Conservation (phyloP, 83 land plant genomes). For the Picea abies region DNA sequence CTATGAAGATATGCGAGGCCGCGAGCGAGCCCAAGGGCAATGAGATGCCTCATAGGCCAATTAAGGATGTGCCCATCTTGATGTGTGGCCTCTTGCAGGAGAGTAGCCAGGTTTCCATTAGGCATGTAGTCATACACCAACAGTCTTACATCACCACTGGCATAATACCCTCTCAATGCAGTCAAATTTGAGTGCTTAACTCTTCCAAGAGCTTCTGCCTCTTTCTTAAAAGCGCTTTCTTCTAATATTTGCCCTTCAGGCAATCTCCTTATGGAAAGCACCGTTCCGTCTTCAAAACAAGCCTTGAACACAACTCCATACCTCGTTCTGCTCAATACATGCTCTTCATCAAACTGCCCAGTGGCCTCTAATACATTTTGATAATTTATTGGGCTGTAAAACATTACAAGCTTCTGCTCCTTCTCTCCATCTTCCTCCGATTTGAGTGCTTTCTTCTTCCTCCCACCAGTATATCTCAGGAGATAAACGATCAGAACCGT, state of each 20-base stretch:
- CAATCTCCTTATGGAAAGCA: slow-evolving; percentile 75
- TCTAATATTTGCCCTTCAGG: slow-evolving; percentile 56
- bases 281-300: slow-evolving; percentile 77
- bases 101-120: slow-evolving; percentile 89
- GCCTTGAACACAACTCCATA: slow-evolving; percentile 94
- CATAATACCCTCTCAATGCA: slow-evolving; percentile 91
- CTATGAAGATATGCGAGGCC: slow-evolving; percentile 90
- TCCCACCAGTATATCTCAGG: too few species aligned
- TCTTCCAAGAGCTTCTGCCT: slow-evolving; percentile 86
- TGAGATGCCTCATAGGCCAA: slow-evolving; percentile 99
- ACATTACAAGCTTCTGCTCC: slow-evolving; percentile 81
- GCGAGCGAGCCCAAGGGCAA: slow-evolving; percentile 90
- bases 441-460: too few species aligned
- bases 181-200: slow-evolving; percentile 89
- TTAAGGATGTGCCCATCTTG: slow-evolving; percentile 94
- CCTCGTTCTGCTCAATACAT: slow-evolving; percentile 75
- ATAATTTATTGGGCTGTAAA: slow-evolving; percentile 73
- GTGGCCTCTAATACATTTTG: slow-evolving; percentile 86
- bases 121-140: slow-evolving; percentile 99
- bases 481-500: too few species aligned
- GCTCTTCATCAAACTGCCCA: slow-evolving; percentile 95
- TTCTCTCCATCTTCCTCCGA: background rate
- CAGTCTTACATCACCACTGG: slow-evolving; percentile 74
- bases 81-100: slow-evolving; percentile 95
- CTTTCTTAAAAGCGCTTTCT: slow-evolving; percentile 63